phyloP scores from a whole-genome alignment of 768 basidiomycete genomes.

The Lenzites betulinus region DNA sequence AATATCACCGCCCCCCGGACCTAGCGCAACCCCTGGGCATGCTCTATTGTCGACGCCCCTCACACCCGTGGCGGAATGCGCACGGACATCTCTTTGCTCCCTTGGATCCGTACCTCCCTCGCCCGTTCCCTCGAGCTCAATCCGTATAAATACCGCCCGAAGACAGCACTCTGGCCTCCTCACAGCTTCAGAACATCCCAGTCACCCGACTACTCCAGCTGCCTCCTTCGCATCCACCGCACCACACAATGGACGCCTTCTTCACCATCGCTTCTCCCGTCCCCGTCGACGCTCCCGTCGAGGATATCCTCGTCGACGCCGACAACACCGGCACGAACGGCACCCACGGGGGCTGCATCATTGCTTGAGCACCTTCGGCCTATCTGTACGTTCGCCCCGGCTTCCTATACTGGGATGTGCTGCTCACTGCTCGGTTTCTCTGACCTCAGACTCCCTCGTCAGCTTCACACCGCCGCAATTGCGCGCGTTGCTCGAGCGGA shows the following conservation, averaged over 20 bases:
- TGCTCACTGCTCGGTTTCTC: not conserved
- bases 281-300: conserved; percentile 16
- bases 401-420: not conserved
- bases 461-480: too few species aligned
- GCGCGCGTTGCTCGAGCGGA: not conserved
- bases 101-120: not conserved
- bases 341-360: conserved; percentile 13
- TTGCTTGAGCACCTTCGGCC: conserved; percentile 10
- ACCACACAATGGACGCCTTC: conserved; percentile 23
- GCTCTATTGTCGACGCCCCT: not conserved
- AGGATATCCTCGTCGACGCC: conserved; percentile 16
- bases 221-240: not conserved
- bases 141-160: not conserved
- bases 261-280: conserved; percentile 20
- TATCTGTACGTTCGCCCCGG: too few species aligned
- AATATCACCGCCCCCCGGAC: too few species aligned
- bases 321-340: conserved; percentile 6
- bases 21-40: too few species aligned
- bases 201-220: not conserved
- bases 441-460: not conserved
- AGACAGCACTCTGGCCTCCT: not conserved
- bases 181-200: not conserved
- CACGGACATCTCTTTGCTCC: not conserved
- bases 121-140: not conserved
- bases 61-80: not conserved